phyloP scores from a whole-genome alignment of 805 yeast species.

The Saturnispora serradocipensis region DNA sequence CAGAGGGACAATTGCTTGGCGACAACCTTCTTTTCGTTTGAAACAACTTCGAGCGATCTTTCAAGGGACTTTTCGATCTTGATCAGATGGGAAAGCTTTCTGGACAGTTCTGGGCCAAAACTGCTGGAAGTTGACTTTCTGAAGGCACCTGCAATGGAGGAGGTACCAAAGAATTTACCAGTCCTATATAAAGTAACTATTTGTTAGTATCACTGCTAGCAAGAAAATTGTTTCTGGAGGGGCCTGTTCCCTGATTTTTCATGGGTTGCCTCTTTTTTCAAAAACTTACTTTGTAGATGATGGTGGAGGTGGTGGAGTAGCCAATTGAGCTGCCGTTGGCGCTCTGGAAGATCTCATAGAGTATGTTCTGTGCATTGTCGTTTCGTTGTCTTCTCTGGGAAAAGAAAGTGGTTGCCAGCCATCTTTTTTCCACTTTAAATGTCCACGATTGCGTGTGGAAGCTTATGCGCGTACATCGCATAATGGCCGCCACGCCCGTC shows the following conservation, averaged over 20 bases:
- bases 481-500: not conserved
- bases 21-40: conserved; percentile 89
- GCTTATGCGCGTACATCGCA: not conserved
- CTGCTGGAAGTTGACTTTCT: conserved; percentile 85
- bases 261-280: not conserved
- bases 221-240: not conserved
- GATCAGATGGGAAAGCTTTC: conserved; percentile 83
- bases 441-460: not conserved
- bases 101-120: conserved; percentile 89
- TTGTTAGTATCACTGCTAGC: conserved; percentile 1
- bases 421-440: conserved; percentile 1
- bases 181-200: conserved; percentile 24
- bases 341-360: conserved; percentile 92
- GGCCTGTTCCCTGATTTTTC: not conserved
- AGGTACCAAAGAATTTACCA: conserved; percentile 63
- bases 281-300: conserved; percentile 52
- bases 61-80: conserved; percentile 95
- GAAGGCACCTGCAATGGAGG: conserved; percentile 57
- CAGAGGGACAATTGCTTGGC: conserved; percentile 95
- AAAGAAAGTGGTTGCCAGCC: conserved; percentile 5
- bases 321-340: conserved; percentile 95
- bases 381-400: not conserved
- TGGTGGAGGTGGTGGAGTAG: conserved; percentile 92
- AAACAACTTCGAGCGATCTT: conserved; percentile 87
- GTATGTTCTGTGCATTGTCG: conserved; percentile 91